phyloP scores from a whole-genome alignment of 192 early-diverging fungal genomes.

The Mortierella claussenii region DNA sequence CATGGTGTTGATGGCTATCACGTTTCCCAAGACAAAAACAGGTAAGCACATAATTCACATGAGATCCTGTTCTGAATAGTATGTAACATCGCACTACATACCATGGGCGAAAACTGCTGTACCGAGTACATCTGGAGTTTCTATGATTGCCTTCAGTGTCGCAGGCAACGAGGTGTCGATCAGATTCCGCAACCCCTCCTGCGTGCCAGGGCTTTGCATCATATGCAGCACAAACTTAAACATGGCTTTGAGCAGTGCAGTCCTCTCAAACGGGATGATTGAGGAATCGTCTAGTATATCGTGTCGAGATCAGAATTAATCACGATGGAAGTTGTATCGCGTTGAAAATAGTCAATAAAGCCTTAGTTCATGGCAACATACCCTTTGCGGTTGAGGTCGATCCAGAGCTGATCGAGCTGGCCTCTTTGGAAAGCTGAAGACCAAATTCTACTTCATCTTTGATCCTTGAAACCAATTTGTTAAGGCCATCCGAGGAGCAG shows the following conservation, averaged over 20 bases:
- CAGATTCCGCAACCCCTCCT: constrained; percentile 92
- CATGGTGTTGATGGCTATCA: constrained; percentile 91
- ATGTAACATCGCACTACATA: constrained; percentile 54
- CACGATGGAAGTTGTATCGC: too few species aligned
- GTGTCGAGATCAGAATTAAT: not conserved
- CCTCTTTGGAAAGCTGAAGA: constrained; percentile 36
- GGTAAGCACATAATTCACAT: too few species aligned
- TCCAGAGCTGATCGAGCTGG: constrained; percentile 14
- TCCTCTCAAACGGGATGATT: constrained; percentile 76
- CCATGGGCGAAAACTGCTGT: constrained; percentile 84
- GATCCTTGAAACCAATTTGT: constrained; percentile 81
- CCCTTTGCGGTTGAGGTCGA: constrained; percentile 4
- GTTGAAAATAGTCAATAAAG: not conserved
- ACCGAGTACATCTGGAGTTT: constrained; percentile 80
- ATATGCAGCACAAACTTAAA: constrained; percentile 92
- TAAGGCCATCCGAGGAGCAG: constrained; percentile 83
- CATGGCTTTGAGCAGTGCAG: constrained; percentile 84
- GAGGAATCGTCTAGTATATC: constrained; percentile 33
- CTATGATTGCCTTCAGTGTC: constrained; percentile 79
- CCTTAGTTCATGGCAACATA: not conserved
- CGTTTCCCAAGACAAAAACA: too few species aligned
- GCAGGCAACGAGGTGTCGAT: constrained; percentile 88
- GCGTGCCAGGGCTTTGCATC: constrained; percentile 91
- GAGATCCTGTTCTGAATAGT: too few species aligned
- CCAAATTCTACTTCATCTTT: constrained; percentile 71